Percentiles rank a stretch among this genome's conserved stretches.
These are phyloP conservation scores for Nicotiana paniculata DNA, from an alignment of 257 asterid genomes.

Conservation along the genomic window DNA sequence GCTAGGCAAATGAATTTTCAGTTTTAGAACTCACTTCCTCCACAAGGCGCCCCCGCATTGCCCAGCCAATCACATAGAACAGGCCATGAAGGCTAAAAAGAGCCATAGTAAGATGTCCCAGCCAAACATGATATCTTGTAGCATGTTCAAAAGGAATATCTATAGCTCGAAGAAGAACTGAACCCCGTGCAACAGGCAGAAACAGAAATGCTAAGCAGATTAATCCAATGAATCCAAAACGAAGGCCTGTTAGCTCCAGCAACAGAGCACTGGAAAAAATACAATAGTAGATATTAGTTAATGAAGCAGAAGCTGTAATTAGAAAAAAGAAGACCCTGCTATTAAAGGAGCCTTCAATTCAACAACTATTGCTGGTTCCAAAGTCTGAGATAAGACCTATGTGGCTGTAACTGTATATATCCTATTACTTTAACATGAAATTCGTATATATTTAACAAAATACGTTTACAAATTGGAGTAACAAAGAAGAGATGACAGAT, in stretches of 20 bases:
- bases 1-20: neutral
- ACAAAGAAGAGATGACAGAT: neutral
- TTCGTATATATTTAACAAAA: neutral
- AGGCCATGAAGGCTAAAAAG: conserved; percentile 79
- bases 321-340: neutral
- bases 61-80: conserved; percentile 50
- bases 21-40: conserved; percentile 32
- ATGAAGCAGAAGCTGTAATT: no score
- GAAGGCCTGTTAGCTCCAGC: conserved; percentile 61
- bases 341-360: neutral
- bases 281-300: neutral
- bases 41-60: conserved; percentile 40
- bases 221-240: conserved; percentile 60
- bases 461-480: neutral
- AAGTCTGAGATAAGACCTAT: neutral
- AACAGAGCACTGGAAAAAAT: conserved; percentile 34
- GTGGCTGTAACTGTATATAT: neutral
- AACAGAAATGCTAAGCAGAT: conserved; percentile 66
- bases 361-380: neutral
- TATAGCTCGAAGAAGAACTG: conserved; percentile 62
- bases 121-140: conserved; percentile 83
- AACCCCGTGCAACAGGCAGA: conserved; percentile 71
- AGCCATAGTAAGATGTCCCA: conserved; percentile 84
- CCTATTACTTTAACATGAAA: neutral
- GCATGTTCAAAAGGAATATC: conserved; percentile 91